Conservation (phyloP, 305 asterid genomes). For the Ilex paraguariensis region DNA sequence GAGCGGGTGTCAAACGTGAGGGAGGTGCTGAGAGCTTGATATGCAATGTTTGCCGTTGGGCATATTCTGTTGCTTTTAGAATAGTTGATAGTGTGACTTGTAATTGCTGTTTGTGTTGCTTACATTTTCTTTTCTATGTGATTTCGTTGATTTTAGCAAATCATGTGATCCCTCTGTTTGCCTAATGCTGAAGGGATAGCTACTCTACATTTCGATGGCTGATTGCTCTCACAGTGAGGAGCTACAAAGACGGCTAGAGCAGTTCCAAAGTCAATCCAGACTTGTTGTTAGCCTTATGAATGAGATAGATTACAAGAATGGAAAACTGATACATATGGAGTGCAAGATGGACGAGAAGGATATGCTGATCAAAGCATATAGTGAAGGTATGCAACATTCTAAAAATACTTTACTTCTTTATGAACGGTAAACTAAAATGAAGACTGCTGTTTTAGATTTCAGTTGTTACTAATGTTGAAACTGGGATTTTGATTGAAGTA, state of each 20-base stretch:
- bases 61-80: no score
- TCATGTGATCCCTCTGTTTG: not conserved
- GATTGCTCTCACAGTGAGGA: conserved; percentile 3
- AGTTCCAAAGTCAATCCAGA: not conserved
- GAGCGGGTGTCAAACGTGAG: no score
- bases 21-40: no score
- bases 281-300: not conserved
- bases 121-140: no score
- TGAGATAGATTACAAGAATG: conserved; percentile 8
- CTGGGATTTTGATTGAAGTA: no score
- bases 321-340: conserved; percentile 1
- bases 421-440: not conserved
- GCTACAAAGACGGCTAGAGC: not conserved
- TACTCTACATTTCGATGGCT: not conserved
- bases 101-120: no score
- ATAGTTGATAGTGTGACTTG: no score
- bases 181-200: not conserved
- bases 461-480: no score
- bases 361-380: conserved; percentile 7
- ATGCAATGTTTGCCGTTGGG: no score
- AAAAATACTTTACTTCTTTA: no score
- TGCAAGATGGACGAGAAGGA: conserved; percentile 11
- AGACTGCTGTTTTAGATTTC: not conserved
- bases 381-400: not conserved
- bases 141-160: no score